Conservation (phyloP, 495 filamentous ascomycete species). For the Neurospora sp. region DNA sequence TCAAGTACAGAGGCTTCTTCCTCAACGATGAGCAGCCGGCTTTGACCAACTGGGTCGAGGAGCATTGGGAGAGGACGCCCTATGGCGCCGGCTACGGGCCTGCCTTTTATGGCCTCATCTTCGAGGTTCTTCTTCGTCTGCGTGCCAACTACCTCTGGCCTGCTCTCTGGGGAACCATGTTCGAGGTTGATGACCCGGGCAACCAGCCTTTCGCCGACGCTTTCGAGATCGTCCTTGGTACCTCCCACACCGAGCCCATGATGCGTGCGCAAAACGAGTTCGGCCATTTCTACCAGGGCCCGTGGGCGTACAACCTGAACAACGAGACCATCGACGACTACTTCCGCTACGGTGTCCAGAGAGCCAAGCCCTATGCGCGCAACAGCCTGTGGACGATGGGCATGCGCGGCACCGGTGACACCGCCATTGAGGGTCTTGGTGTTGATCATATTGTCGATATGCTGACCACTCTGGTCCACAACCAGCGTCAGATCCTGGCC, state of each 20-base stretch:
- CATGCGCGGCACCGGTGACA: conserved; percentile 64
- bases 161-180: conserved; percentile 59
- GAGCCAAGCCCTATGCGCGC: conserved; percentile 54
- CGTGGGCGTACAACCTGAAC: conserved; percentile 61
- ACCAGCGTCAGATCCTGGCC: conserved; percentile 47
- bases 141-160: conserved; percentile 72
- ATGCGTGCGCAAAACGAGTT: conserved; percentile 64
- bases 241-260: conserved; percentile 67
- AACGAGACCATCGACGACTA: conserved; percentile 54
- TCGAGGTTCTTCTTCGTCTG: conserved; percentile 59
- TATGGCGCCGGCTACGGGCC: conserved; percentile 52
- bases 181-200: conserved; percentile 56
- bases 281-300: conserved; percentile 42
- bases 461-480: conserved; percentile 48
- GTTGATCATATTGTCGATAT: conserved; percentile 46
- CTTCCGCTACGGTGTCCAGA: conserved; percentile 54
- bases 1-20: conserved; percentile 72
- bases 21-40: conserved; percentile 70
- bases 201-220: conserved; percentile 62
- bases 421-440: conserved; percentile 43
- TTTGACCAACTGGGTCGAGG: conserved; percentile 57
- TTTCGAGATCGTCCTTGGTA: conserved; percentile 62
- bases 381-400: conserved; percentile 57
- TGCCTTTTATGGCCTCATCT: conserved; percentile 58
- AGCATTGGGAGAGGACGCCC: conserved; percentile 27